phyloP scores from a whole-genome alignment of 768 basidiomycete genomes.

The Lyophyllum decastes region DNA sequence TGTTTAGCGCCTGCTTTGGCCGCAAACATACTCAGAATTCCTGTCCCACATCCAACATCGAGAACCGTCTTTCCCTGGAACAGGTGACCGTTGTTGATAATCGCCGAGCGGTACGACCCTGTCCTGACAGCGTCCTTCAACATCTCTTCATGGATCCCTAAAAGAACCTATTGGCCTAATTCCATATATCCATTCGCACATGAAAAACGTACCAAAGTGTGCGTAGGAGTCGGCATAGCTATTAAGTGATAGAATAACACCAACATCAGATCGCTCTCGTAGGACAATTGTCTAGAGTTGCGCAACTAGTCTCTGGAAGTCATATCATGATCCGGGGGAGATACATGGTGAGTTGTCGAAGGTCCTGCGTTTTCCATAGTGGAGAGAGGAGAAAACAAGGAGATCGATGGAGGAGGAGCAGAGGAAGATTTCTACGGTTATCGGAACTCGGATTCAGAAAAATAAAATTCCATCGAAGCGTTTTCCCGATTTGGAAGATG shows the following conservation, averaged over 20 bases:
- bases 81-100: slow-evolving; percentile 90
- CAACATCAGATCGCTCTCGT: slow-evolving; percentile 37
- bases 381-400: slow-evolving; percentile 2
- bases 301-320: slow-evolving; percentile 89
- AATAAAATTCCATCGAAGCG: slow-evolving; percentile 15
- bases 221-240: slow-evolving; percentile 97
- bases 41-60: slow-evolving; percentile 98
- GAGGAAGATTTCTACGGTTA: slow-evolving; percentile 11
- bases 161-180: neutral
- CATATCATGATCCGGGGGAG: slow-evolving; percentile 49
- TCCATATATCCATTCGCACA: neutral
- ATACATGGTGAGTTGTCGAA: slow-evolving; percentile 25
- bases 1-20: slow-evolving; percentile 93
- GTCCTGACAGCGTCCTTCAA: slow-evolving; percentile 96
- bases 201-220: slow-evolving; percentile 73
- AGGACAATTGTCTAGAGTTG: slow-evolving; percentile 30
- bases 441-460: slow-evolving; percentile 21
- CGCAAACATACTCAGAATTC: slow-evolving; percentile 97
- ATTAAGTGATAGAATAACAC: slow-evolving; percentile 33
- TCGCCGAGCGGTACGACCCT: slow-evolving; percentile 91
- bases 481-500: slow-evolving; percentile 1
- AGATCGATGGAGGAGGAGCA: slow-evolving; percentile 20
- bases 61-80: slow-evolving; percentile 97
- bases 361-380: slow-evolving; percentile 30
- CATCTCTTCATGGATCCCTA: slow-evolving; percentile 99